These are phyloP conservation scores for Beauveria sp. DNA, from an alignment of 2,329 filamentous ascomycete species.

Conservation along the genomic window DNA sequence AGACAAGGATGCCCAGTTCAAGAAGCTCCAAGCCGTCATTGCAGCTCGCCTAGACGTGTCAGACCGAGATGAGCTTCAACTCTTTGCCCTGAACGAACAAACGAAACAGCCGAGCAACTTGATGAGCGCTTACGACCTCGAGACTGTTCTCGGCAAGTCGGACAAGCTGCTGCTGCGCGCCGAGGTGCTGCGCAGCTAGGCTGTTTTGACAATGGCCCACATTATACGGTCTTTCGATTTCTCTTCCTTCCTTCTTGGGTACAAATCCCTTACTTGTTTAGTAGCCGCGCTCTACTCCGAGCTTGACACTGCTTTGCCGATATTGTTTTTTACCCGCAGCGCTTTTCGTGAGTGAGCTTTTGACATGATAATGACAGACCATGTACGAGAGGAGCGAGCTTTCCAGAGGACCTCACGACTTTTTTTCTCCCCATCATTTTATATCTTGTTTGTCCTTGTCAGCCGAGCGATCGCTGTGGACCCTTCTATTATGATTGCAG, in stretches of 20 bases:
- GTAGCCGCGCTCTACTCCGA: background rate
- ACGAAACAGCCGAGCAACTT: constrained; percentile 68
- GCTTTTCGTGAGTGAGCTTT: background rate
- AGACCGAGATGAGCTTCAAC: constrained; percentile 59
- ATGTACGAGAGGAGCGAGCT: background rate
- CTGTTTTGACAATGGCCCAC: background rate
- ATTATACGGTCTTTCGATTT: background rate
- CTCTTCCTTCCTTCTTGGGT: constrained; percentile 13
- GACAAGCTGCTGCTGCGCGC: constrained; percentile 79
- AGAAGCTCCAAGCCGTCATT: constrained; percentile 76
- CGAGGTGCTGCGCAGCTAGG: constrained; percentile 28
- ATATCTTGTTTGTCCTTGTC: background rate
- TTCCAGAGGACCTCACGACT: background rate
- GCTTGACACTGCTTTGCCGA: background rate
- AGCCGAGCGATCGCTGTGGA: constrained; percentile 6
- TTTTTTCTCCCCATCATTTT: background rate
- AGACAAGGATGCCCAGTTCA: constrained; percentile 60
- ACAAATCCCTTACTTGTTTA: background rate
- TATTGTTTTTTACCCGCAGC: background rate
- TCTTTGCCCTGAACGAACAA: constrained; percentile 81
- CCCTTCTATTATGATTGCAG: background rate
- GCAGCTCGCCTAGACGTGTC: constrained; percentile 73
- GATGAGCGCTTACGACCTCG: constrained; percentile 72
- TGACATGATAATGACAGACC: background rate
- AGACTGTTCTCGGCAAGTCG: constrained; percentile 72